Conservation (phyloP, 2,329 filamentous ascomycete species). For the Rhynchosporium secalis region DNA sequence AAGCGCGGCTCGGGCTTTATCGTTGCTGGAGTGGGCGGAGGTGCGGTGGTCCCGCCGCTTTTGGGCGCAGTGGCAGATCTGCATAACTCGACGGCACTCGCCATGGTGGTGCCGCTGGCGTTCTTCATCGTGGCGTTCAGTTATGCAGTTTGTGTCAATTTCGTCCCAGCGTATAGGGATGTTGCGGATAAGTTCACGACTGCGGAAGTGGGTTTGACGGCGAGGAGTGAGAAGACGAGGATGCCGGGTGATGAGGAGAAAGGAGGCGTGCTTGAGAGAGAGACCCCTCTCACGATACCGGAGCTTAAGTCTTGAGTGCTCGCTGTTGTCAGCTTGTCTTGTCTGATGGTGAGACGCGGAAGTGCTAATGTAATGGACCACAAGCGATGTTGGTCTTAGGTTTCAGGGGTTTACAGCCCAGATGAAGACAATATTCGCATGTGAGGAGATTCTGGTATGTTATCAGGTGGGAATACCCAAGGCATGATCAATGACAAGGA, state of each 20-base stretch:
- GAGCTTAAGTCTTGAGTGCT: background rate
- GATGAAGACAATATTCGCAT: too few species aligned
- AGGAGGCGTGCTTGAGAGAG: constrained; percentile 4
- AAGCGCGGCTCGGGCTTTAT: constrained; percentile 52
- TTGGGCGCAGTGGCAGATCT: constrained; percentile 45
- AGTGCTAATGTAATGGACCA: too few species aligned
- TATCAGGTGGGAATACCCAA: too few species aligned
- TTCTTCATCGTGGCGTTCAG: constrained; percentile 50
- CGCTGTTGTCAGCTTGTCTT: background rate
- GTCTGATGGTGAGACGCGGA: background rate
- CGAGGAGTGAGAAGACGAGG: background rate
- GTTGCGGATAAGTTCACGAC: constrained; percentile 27
- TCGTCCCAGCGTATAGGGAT: constrained; percentile 33
- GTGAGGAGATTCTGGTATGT: too few species aligned
- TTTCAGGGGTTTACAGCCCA: too few species aligned
- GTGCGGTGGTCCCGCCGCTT: constrained; percentile 49
- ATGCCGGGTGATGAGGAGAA: constrained; percentile 9
- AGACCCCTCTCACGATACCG: background rate
- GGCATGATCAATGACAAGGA: too few species aligned
- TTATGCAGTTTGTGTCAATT: constrained; percentile 47
- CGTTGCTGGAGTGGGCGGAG: constrained; percentile 50
- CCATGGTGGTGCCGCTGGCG: constrained; percentile 48
- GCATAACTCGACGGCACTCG: constrained; percentile 22
- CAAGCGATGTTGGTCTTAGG: too few species aligned
- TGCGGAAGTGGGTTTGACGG: constrained; percentile 21